A percentile compares a stretch with the other conserved stretches of the same genome.
These are phyloP conservation scores for Poteriospumella lacustris DNA, from an alignment of 108 stramenopile species.

Conservation along the genomic window DNA sequence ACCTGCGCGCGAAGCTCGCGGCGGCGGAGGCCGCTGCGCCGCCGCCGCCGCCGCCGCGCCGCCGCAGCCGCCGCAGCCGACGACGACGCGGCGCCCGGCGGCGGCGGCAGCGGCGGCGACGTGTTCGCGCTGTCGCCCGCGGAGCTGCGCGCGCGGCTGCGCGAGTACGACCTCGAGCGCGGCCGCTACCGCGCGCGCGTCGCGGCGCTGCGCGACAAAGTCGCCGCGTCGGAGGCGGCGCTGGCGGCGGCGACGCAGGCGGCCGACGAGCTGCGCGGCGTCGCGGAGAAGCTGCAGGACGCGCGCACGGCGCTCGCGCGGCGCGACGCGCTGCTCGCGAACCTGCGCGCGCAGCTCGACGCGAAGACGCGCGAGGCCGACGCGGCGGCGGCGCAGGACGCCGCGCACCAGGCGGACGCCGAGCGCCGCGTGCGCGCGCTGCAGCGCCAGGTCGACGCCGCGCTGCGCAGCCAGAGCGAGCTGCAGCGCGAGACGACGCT, in stretches of 20 bases:
- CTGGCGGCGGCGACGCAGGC: neutral
- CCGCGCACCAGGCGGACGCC: neutral
- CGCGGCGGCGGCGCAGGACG: neutral
- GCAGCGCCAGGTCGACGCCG: neutral
- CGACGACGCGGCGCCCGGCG: neutral
- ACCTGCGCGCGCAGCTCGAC: neutral
- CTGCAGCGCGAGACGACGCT: neutral
- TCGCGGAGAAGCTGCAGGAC: neutral
- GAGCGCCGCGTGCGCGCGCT: neutral
- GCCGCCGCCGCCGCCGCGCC: neutral
- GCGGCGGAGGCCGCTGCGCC: neutral
- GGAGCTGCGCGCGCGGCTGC: neutral
- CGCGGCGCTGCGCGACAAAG: neutral
- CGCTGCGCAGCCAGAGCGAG: neutral
- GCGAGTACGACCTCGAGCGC: neutral
- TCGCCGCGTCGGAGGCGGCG: neutral
- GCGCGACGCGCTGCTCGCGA: neutral
- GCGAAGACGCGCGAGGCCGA: neutral
- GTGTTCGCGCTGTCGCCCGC: neutral
- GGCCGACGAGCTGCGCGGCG: neutral
- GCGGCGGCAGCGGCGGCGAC: neutral
- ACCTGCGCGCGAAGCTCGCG: neutral
- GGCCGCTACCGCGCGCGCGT: neutral
- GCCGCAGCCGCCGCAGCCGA: neutral
- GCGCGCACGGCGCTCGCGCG: neutral